Evolutionary conservation across 2,329 filamentous ascomycete species (phyloP), one percentile per base, ranked within the genome.

Genomic region (Fusarium liriodendri): DNA sequence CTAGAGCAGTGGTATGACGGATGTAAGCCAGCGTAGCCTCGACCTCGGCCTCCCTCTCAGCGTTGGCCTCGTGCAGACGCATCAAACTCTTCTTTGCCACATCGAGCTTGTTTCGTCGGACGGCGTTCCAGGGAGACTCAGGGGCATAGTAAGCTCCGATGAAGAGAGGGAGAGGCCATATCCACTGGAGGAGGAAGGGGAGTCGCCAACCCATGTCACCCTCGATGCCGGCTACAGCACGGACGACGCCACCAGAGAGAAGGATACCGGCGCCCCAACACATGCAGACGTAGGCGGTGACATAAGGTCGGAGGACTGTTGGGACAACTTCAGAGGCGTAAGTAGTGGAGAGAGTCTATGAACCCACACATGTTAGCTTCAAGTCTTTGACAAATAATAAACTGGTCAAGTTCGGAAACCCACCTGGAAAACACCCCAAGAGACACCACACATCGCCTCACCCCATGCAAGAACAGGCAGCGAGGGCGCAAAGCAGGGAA

Each of bases 241-340:
- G 79, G 7, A 85, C 77, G 2, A 86, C 83, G 0, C 81, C 82
- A 1, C 82, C 80, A 0, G 82, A 82, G n/a, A 86, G 78, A 20
- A 86, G 74, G 62, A 85, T 84, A 2, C 85, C 85, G 2, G 83
- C 78, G 1, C 82, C 81, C 80, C 83, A 86, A 65, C 84, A 86
- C 73, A 87, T 79, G 47, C 86, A 86, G 35, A 83, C 81, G 65
- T 84, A 85, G 0, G 80, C 81, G 0, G 84, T 85, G 1, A 87
- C 78, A 29, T 85, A 85, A 3, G 80, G 76, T 8, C 85, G 78
- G 0, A 86, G 80, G 0, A 80, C 62, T 1, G 77, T 74, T 1
- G 84, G 80, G 33, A 78, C 79, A 6, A 81, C 72, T 64, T 86
- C 85, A 1, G 82, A 84, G 0, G 85, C 85, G 68, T 88, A 88